These are phyloP conservation scores for Westerdykella aurantiaca DNA, from an alignment of 2,329 filamentous ascomycete genomes.

Conservation along the genomic window DNA sequence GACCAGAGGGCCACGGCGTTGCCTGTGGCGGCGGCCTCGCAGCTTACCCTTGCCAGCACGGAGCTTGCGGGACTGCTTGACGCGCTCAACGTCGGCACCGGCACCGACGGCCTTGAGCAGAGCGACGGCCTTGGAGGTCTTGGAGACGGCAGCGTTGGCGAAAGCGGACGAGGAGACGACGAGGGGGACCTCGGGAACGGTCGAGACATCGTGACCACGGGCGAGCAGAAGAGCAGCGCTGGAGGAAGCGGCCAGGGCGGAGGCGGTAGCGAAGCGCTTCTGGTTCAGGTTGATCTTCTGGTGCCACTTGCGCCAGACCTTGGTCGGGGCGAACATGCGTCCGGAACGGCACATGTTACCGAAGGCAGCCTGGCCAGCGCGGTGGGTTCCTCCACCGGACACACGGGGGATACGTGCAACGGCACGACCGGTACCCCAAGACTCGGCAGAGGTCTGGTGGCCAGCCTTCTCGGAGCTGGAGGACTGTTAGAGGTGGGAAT, in stretches of 20 bases:
- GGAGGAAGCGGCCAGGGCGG: constrained; percentile 92
- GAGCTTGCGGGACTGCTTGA: constrained; percentile 92
- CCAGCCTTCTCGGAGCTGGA: constrained; percentile 82
- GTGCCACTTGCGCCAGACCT: constrained; percentile 99
- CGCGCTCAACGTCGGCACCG: constrained; percentile 86
- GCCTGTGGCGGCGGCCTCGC: constrained; percentile 89
- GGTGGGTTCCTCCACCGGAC: constrained; percentile 99
- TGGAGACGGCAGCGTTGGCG: constrained; percentile 69
- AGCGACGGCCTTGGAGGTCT: constrained; percentile 80
- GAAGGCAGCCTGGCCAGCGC: constrained; percentile 98
- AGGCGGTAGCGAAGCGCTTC: constrained; percentile 98
- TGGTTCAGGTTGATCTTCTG: constrained; percentile 99
- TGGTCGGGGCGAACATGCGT: constrained; percentile 99
- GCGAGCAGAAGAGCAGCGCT: constrained; percentile 91
- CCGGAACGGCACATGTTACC: constrained; percentile 99
- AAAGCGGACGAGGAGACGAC: constrained; percentile 91
- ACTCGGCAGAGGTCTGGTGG: constrained; percentile 99
- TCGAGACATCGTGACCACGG: constrained; percentile 91
- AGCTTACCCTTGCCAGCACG: constrained; percentile 99
- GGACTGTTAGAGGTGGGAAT: constrained; percentile 12
- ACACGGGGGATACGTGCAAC: constrained; percentile 99
- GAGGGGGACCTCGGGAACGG: constrained; percentile 91
- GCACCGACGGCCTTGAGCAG: constrained; percentile 91
- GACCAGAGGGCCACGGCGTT: constrained; percentile 95
- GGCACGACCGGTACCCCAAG: constrained; percentile 97